A percentile compares a stretch with the other conserved stretches of the same genome.
Conservation (phyloP, 2,329 filamentous ascomycete genomes). For the Fusarium cyanostomum region DNA sequence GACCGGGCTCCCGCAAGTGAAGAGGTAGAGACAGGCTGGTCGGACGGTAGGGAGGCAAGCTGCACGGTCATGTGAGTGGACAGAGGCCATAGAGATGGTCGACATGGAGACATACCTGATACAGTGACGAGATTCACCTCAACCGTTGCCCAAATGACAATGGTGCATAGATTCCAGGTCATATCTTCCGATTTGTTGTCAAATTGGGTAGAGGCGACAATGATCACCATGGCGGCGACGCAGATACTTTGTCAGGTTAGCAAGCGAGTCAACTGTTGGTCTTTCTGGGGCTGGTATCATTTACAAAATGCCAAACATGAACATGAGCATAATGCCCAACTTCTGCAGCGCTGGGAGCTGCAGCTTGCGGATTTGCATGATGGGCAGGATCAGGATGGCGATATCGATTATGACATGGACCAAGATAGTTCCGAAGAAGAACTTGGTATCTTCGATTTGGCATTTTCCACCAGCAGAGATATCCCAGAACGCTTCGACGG, state of each 20-base stretch:
- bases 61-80: not conserved
- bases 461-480: conserved; percentile 10
- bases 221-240: conserved; percentile 32
- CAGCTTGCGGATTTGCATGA: conserved; percentile 45
- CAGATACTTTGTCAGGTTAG: conserved; percentile 25
- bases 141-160: conserved; percentile 38
- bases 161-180: conserved; percentile 35
- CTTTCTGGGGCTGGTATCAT: not conserved
- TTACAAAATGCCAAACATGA: conserved; percentile 46
- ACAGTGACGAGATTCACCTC: conserved; percentile 41
- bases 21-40: conserved; percentile 34
- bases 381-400: conserved; percentile 43
- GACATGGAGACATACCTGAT: conserved; percentile 21
- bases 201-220: conserved; percentile 26
- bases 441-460: conserved; percentile 42
- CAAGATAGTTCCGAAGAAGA: conserved; percentile 47
- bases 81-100: fast-evolving
- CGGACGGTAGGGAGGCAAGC: conserved; percentile 38
- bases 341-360: conserved; percentile 42
- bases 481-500: conserved; percentile 33
- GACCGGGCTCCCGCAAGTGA: conserved; percentile 20
- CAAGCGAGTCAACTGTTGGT: not conserved
- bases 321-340: conserved; percentile 42
- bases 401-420: conserved; percentile 47
- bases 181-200: conserved; percentile 28